These are phyloP conservation scores for Botrytis porri DNA, from an alignment of 2,329 filamentous ascomycete genomes.

Conservation along the genomic window DNA sequence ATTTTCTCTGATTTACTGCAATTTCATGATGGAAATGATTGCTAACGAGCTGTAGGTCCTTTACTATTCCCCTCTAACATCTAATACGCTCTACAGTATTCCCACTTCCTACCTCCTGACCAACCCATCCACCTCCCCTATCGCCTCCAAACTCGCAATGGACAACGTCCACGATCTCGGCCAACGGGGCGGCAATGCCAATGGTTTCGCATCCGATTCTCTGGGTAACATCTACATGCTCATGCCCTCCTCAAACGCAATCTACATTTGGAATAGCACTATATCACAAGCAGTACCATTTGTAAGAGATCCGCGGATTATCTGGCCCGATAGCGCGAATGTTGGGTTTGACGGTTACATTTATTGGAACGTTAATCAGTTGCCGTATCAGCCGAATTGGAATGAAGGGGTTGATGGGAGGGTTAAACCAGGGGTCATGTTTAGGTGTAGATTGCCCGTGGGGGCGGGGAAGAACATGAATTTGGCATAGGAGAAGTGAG, in stretches of 20 bases:
- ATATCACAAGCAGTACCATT: constrained; percentile 41
- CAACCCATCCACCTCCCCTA: constrained; percentile 35
- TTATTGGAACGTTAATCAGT: constrained; percentile 50
- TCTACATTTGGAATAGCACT: constrained; percentile 44
- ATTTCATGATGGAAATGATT: neutral
- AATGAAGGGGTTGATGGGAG: constrained; percentile 45
- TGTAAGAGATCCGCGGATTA: constrained; percentile 43
- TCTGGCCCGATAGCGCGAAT: constrained; percentile 45
- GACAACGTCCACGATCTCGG: constrained; percentile 47
- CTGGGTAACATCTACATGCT: constrained; percentile 46
- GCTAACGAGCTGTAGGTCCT: constrained; percentile 34
- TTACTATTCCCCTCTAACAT: constrained; percentile 45
- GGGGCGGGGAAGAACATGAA: constrained; percentile 36
- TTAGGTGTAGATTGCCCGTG: constrained; percentile 44
- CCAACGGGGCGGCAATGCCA: constrained; percentile 45
- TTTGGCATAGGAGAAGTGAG: constrained; percentile 8
- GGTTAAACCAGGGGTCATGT: constrained; percentile 44
- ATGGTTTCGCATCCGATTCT: constrained; percentile 46
- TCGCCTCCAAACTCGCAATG: constrained; percentile 43
- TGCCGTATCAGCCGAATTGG: constrained; percentile 48
- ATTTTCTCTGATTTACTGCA: neutral
- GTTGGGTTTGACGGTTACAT: constrained; percentile 45
- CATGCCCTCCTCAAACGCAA: constrained; percentile 46
- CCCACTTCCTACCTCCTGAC: constrained; percentile 40
- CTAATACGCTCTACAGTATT: constrained; percentile 39